phyloP scores from a whole-genome alignment of 2,329 filamentous ascomycete genomes.

The Penicillium sp. region DNA sequence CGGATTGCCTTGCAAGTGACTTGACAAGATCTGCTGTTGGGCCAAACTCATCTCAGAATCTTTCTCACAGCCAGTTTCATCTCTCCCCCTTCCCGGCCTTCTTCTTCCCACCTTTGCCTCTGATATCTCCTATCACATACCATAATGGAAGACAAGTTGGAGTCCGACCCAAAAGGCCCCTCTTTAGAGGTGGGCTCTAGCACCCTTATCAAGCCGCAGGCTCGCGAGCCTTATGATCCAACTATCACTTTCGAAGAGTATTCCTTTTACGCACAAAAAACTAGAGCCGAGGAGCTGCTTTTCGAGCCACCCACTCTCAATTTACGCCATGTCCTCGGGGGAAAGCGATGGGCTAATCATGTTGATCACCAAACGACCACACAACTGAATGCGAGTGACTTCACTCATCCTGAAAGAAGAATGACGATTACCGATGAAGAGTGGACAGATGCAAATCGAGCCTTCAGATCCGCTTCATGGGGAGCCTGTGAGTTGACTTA shows the following conservation, averaged over 20 bases:
- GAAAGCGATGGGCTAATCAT: conserved; percentile 10
- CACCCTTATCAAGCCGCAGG: conserved; percentile 20
- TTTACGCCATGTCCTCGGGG: conserved; percentile 14
- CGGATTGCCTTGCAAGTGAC: neutral
- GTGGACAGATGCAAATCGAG: conserved; percentile 27
- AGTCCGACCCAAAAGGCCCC: neutral
- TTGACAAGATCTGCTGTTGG: no score
- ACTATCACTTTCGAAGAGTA: conserved; percentile 46
- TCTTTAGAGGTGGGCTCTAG: neutral
- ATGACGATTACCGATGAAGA: conserved; percentile 26
- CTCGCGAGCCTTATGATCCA: conserved; percentile 32
- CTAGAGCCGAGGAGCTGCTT: conserved; percentile 39
- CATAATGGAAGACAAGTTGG: conserved; percentile 3
- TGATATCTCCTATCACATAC: neutral
- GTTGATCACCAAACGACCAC: conserved; percentile 13
- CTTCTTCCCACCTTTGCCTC: neutral
- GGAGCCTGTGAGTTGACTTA: conserved; percentile 16
- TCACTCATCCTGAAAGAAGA: conserved; percentile 16
- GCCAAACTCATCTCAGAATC: neutral
- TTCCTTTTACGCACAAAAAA: conserved; percentile 43
- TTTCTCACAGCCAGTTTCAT: neutral
- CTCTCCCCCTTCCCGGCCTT: neutral
- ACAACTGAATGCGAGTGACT: conserved; percentile 15
- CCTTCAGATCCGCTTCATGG: conserved; percentile 20
- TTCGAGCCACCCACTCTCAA: conserved; percentile 24